Percentiles rank a stretch among this genome's conserved stretches.
Evolutionary conservation across 2,329 filamentous ascomycete species (phyloP).

Genomic region (Beauveria sp.): DNA sequence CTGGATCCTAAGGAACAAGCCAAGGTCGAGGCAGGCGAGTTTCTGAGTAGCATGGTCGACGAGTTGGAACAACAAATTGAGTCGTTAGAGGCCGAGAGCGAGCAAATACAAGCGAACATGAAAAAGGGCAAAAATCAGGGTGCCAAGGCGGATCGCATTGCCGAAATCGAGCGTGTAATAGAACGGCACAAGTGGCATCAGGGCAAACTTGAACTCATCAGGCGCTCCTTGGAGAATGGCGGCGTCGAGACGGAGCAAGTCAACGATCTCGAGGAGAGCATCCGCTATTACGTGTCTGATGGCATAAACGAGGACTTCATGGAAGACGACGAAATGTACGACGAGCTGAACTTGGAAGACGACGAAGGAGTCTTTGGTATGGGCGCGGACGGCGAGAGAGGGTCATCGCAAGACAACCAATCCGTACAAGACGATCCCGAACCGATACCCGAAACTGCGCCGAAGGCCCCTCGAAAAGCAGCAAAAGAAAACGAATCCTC

Average conservation of each 20-base stretch:
- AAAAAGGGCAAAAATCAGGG: slow-evolving; percentile 92
- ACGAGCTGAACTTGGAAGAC: slow-evolving; percentile 85
- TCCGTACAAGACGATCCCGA: slow-evolving; percentile 76
- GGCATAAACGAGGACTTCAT: slow-evolving; percentile 83
- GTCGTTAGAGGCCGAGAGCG: slow-evolving; percentile 80
- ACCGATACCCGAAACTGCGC: slow-evolving; percentile 42
- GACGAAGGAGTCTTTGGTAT: slow-evolving; percentile 86
- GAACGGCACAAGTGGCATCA: slow-evolving; percentile 98
- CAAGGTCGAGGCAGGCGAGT: slow-evolving; percentile 80
- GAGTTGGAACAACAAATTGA: slow-evolving; percentile 93
- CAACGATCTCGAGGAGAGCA: slow-evolving; percentile 80
- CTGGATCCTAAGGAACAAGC: slow-evolving; percentile 97
- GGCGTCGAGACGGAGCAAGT: slow-evolving; percentile 83
- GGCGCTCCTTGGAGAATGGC: slow-evolving; percentile 86
- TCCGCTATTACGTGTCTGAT: slow-evolving; percentile 90
- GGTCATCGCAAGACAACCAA: slow-evolving; percentile 92
- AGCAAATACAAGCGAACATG: slow-evolving; percentile 76
- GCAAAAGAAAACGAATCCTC: slow-evolving; percentile 47
- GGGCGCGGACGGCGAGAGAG: slow-evolving; percentile 69
- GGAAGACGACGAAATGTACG: slow-evolving; percentile 92
- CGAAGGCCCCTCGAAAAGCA: slow-evolving; percentile 44
- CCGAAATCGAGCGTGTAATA: slow-evolving; percentile 74
- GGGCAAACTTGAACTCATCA: slow-evolving; percentile 81
- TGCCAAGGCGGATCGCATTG: slow-evolving; percentile 77
- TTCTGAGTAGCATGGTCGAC: slow-evolving; percentile 79